phyloP scores from a whole-genome alignment of 2,329 filamentous ascomycete genomes.

The Colletotrichum sp. region DNA sequence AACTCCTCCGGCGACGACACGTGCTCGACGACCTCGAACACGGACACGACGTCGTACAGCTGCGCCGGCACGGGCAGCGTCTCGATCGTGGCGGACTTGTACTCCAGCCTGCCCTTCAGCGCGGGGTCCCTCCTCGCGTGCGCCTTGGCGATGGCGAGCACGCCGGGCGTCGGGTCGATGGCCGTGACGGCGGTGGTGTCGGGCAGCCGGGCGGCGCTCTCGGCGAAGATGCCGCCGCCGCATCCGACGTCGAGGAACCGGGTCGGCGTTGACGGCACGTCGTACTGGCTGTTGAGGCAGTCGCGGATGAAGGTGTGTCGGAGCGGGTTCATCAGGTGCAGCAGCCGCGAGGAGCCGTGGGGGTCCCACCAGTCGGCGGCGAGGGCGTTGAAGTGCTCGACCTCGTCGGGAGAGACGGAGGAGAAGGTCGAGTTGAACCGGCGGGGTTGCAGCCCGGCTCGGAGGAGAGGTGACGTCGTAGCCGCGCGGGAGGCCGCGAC shows the following conservation, averaged over 20 bases:
- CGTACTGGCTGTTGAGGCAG: constrained; percentile 65
- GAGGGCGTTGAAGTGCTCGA: constrained; percentile 93
- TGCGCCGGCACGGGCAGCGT: constrained; percentile 50
- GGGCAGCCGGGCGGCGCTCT: constrained; percentile 76
- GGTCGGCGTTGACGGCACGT: constrained; percentile 34
- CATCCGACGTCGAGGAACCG: constrained; percentile 92
- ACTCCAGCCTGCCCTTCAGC: constrained; percentile 68
- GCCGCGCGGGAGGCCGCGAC: neutral
- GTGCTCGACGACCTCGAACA: constrained; percentile 97
- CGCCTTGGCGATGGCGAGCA: constrained; percentile 74
- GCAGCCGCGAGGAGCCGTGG: constrained; percentile 85
- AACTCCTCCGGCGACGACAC: constrained; percentile 79
- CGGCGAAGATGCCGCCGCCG: constrained; percentile 95
- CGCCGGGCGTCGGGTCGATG: constrained; percentile 78
- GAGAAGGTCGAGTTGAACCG: constrained; percentile 45
- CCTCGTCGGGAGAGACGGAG: constrained; percentile 86
- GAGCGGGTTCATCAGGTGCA: constrained; percentile 98
- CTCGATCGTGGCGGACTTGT: constrained; percentile 81
- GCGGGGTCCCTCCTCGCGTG: constrained; percentile 79
- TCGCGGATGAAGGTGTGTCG: constrained; percentile 88
- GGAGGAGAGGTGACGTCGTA: neutral
- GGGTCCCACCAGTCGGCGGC: constrained; percentile 98
- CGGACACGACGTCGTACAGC: constrained; percentile 78
- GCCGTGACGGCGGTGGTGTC: constrained; percentile 70
- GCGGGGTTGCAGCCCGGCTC: neutral